These are phyloP conservation scores for Pyropia haitanensis DNA, from an alignment of 23 red algal genomes.

Conservation along the genomic window DNA sequence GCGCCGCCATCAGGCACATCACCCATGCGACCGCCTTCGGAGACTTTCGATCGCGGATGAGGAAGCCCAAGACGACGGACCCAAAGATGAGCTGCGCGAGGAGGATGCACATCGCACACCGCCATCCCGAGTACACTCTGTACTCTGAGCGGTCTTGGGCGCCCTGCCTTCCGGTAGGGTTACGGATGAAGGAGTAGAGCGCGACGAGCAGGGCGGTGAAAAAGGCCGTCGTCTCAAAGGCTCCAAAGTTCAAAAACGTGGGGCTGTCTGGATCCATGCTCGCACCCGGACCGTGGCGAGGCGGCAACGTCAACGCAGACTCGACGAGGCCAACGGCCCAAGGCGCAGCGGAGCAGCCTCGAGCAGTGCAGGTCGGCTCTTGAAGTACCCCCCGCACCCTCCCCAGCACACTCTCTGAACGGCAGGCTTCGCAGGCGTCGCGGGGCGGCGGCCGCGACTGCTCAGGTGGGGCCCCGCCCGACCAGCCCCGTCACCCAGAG, in stretches of 20 bases:
- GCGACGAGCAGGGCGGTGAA: constrained; percentile 17
- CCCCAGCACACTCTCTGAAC: too few relatives aligned
- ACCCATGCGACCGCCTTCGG: constrained; percentile 4
- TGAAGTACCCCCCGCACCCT: too few relatives aligned
- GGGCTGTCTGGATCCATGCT: neutral
- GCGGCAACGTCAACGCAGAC: too few relatives aligned
- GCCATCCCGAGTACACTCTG: constrained; percentile 30
- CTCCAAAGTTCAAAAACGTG: constrained; percentile 18
- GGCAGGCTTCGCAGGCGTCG: too few relatives aligned
- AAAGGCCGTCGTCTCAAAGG: constrained; percentile 27
- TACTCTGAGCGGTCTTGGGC: constrained; percentile 16
- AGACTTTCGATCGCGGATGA: too few relatives aligned
- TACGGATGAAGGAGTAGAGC: constrained; percentile 23
- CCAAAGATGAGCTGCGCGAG: constrained; percentile 5
- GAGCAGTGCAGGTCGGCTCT: too few relatives aligned
- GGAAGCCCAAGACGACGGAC: constrained; percentile 2
- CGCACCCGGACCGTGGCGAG: too few relatives aligned
- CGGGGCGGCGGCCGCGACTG: too few relatives aligned
- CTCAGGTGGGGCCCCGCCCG: too few relatives aligned
- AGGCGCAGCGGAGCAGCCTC: too few relatives aligned
- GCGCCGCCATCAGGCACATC: constrained; percentile 21
- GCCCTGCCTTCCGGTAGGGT: constrained; percentile 24
- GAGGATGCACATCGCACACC: constrained; percentile 4
- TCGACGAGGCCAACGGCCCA: too few relatives aligned
- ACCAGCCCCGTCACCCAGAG: too few relatives aligned